Percentiles rank a stretch among this genome's conserved stretches.
These are phyloP conservation scores for Aegilops bicornis DNA, from an alignment of 176 grass and related monocot genomes.

Conservation along the genomic window DNA sequence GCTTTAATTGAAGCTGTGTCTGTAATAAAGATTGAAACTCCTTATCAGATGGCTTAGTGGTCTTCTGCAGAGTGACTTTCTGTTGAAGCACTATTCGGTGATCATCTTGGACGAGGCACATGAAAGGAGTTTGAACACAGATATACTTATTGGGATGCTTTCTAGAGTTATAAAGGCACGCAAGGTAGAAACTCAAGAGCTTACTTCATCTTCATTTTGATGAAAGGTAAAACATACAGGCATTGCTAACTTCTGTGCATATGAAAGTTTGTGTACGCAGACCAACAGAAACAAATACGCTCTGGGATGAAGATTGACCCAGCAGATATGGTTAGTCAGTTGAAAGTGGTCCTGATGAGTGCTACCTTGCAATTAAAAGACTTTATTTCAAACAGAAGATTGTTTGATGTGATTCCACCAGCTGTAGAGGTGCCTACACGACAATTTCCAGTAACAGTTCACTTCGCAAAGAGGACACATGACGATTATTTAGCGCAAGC, in stretches of 20 bases:
- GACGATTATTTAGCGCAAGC: slow-evolving; percentile 89
- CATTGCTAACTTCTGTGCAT: slow-evolving; percentile 39
- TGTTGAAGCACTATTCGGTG: slow-evolving; percentile 76
- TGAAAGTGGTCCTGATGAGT: slow-evolving; percentile 97
- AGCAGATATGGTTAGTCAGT: slow-evolving; percentile 62
- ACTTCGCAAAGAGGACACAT: slow-evolving; percentile 83
- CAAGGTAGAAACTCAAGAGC: slow-evolving; percentile 49
- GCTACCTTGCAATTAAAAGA: slow-evolving; percentile 90
- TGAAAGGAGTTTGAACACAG: slow-evolving; percentile 98
- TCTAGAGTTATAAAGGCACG: slow-evolving; percentile 87
- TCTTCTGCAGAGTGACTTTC: slow-evolving; percentile 71
- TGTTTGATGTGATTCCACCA: slow-evolving; percentile 74
- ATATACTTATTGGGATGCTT: slow-evolving; percentile 98
- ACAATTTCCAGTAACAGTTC: slow-evolving; percentile 85
- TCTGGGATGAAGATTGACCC: slow-evolving; percentile 48
- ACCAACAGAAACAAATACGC: slow-evolving; percentile 63
- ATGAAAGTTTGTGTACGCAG: slow-evolving; percentile 48
- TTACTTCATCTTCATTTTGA: slow-evolving; percentile 26
- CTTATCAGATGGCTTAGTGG: slow-evolving; percentile 23
- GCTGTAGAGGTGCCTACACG: slow-evolving; percentile 74
- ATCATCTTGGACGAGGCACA: slow-evolving; percentile 99
- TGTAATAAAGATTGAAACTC: slow-evolving; percentile 10
- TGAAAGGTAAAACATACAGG: slow-evolving; percentile 8
- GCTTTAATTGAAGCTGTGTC: slow-evolving; percentile 8
- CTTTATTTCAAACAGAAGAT: slow-evolving; percentile 80